Conservation (phyloP, 164 flowering plant genomes). For the Vitis labrusca region DNA sequence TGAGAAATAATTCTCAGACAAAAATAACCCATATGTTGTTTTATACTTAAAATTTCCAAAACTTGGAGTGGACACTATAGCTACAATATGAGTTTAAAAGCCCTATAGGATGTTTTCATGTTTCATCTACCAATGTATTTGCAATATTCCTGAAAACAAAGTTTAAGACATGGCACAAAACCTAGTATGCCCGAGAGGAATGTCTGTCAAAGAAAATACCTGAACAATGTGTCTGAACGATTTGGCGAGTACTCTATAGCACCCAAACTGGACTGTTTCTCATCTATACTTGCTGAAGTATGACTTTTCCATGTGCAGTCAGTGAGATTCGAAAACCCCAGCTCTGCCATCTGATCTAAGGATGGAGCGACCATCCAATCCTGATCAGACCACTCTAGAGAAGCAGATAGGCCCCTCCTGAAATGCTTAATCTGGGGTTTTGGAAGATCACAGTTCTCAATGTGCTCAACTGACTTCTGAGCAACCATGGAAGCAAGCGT, state of each 20-base stretch:
- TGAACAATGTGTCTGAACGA: constrained; percentile 28
- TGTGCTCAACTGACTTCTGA: constrained; percentile 36
- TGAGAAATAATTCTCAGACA: too few species aligned
- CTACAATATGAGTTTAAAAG: too few species aligned
- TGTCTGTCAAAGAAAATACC: constrained; percentile 26
- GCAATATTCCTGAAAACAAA: background rate
- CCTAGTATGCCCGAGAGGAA: background rate
- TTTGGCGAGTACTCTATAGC: constrained; percentile 17
- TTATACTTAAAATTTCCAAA: too few species aligned
- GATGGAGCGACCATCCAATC: constrained; percentile 17
- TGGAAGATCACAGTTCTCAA: constrained; percentile 61
- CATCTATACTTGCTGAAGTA: constrained; percentile 19
- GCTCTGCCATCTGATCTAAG: constrained; percentile 21
- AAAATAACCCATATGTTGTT: too few species aligned
- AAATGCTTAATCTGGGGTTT: constrained; percentile 32
- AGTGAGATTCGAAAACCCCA: constrained; percentile 6
- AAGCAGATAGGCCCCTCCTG: constrained; percentile 19
- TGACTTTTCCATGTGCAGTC: constrained; percentile 14
- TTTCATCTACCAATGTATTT: background rate
- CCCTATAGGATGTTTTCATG: too few species aligned
- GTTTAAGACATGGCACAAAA: background rate
- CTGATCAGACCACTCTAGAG: constrained; percentile 25
- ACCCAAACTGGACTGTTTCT: constrained; percentile 16
- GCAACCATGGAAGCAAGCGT: constrained; percentile 56
- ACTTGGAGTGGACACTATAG: too few species aligned